Percentiles rank a stretch among this genome's conserved stretches.
These are phyloP conservation scores for Escallonia herrerae DNA, from an alignment of 129 eudicot genomes.

Conservation along the genomic window DNA sequence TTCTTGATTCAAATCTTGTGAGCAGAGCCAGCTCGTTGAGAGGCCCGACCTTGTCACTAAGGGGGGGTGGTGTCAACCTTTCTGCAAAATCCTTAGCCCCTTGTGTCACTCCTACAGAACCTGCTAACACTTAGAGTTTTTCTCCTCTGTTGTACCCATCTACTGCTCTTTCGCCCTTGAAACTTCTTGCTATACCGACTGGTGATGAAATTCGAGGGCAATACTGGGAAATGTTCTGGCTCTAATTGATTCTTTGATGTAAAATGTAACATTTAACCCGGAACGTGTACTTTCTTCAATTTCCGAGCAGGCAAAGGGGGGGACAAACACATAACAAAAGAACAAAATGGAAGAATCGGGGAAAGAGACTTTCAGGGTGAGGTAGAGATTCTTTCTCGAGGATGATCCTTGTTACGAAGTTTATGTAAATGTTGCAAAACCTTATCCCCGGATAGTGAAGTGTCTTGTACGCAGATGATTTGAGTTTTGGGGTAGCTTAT, in stretches of 20 bases:
- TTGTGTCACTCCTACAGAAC: slow-evolving; percentile 32
- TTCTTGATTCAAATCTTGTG: slow-evolving; percentile 67
- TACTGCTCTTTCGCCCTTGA: slow-evolving; percentile 3
- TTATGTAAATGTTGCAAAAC: slow-evolving; percentile 32
- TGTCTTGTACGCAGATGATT: neutral
- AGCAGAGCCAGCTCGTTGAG: slow-evolving; percentile 55
- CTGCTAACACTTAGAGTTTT: slow-evolving; percentile 24
- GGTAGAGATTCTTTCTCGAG: slow-evolving; percentile 11
- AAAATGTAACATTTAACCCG: slow-evolving; percentile 30
- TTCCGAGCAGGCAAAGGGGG: neutral
- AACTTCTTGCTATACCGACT: neutral
- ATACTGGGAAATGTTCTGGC: slow-evolving; percentile 23
- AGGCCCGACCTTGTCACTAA: slow-evolving; percentile 59
- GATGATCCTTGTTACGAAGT: slow-evolving; percentile 16
- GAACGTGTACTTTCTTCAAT: slow-evolving; percentile 11
- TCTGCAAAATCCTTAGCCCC: slow-evolving; percentile 40
- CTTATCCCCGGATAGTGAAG: slow-evolving; percentile 20
- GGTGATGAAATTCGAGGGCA: slow-evolving; percentile 13
- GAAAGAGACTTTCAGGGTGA: neutral
- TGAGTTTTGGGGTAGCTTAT: neutral
- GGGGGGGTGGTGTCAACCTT: slow-evolving; percentile 56
- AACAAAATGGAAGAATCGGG: slow-evolving; percentile 13
- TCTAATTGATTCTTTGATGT: slow-evolving; percentile 45
- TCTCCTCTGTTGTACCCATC: slow-evolving; percentile 16
- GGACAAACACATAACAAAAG: neutral